These are phyloP conservation scores for Marchantia polymorpha DNA, from an alignment of 225 moss, liverwort and hornwort species.

Conservation along the genomic window DNA sequence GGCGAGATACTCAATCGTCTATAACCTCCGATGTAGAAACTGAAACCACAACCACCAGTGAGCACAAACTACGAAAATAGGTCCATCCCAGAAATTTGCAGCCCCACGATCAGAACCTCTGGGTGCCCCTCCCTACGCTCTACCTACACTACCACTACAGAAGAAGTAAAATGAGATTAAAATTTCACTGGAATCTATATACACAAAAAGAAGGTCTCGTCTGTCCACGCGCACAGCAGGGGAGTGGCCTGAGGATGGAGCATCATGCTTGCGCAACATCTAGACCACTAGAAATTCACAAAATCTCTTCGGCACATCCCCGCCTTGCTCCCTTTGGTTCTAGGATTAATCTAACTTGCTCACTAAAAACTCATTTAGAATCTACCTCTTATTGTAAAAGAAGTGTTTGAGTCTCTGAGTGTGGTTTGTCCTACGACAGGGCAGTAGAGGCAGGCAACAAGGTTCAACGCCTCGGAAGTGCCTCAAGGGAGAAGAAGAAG, in stretches of 20 bases:
- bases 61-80: constrained; percentile 31
- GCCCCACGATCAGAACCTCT: constrained; percentile 33
- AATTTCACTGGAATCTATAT: constrained; percentile 34
- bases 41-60: constrained; percentile 32
- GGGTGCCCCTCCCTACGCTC: constrained; percentile 1
- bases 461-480: constrained; percentile 11
- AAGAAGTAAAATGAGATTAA: constrained; percentile 27
- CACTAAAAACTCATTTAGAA: constrained; percentile 21
- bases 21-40: constrained; percentile 31
- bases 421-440: background rate
- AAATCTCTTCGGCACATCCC: constrained; percentile 21
- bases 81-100: constrained; percentile 28
- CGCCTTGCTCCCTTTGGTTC: constrained; percentile 13
- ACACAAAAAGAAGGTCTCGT: constrained; percentile 19
- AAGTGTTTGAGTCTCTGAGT: background rate
- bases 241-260: constrained; percentile 15
- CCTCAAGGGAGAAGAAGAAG: background rate
- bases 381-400: constrained; percentile 1
- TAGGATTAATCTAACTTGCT: constrained; percentile 33
- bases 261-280: constrained; percentile 13
- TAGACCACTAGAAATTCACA: constrained; percentile 21
- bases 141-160: constrained; percentile 20
- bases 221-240: constrained; percentile 1
- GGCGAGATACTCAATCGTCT: constrained; percentile 35
- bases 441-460: constrained; percentile 8